Base-by-base conservation (phyloP, 78 protist species). In the Emiliania huxleyi region DNA sequence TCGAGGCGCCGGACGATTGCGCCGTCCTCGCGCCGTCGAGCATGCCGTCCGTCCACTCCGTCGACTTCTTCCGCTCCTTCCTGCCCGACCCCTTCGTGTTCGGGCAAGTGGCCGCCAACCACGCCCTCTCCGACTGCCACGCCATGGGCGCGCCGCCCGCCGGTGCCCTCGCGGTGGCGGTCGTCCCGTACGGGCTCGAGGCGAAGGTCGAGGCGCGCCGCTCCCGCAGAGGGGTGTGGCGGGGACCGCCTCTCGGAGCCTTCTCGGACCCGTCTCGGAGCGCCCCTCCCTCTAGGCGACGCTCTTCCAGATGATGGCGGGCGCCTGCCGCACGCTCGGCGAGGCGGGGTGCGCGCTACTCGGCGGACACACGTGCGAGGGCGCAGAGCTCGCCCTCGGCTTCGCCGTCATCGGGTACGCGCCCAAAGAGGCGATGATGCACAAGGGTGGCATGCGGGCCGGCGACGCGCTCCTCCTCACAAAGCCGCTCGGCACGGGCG, bases 281-380 rank as follows among this genome's bases (percentile, higher is more conserved):
- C n/a, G n/a, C n/a, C n/a, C n/a, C n/a, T n/a, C n/a, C n/a, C 85
- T 83, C n/a, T 45, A 77, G 46, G 85, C 6, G 43, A 18, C 35
- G 87, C 87, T 79, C 12, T 79, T 43, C 26, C 87, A 43, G 94
- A 55, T 91, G 84, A 91, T 91, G 94, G 46, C 49, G 22, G 93
- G 93, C 43, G 93, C 93, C 21, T 79, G 91, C 81, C 15, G 4
- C 38, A 87, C 42, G 56, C 90, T 91, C 11, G 87, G 52, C 12
- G 94, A 49, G 69, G 45, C 75, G 40, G 56, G 45, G 26, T 91
- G 94, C 81, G 44, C 73, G 46, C 90, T 91, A 18, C 49, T 81
- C 48, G 94, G 94, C 15, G 94, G 94, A 11, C 94, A 91, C 81
- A 81, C 94, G 84, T 81, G 94, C 44, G 94, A 91, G 62, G 93